Evolutionary conservation across 2,329 filamentous ascomycete genomes (phyloP).

Genomic region (Dryadomyces sulphureus): DNA sequence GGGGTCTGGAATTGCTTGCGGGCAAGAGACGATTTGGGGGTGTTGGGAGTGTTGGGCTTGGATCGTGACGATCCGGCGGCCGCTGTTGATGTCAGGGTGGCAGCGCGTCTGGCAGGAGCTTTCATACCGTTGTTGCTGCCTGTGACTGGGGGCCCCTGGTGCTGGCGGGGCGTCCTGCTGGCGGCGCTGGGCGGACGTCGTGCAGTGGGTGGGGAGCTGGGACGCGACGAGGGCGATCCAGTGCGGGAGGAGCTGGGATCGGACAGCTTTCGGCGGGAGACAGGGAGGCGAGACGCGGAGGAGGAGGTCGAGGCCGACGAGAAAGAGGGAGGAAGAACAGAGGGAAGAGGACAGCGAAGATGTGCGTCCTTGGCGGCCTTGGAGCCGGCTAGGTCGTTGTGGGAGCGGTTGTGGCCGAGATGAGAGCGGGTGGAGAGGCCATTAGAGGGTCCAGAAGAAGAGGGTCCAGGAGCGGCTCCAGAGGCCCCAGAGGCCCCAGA

Average conservation of each 20-base stretch:
- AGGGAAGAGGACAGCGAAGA: neutral
- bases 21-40: neutral
- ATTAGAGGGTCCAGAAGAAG: neutral
- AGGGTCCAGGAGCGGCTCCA: neutral
- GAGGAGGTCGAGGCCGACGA: constrained; percentile 12
- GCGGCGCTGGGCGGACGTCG: constrained; percentile 17
- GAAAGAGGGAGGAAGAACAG: neutral
- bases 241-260: constrained; percentile 23
- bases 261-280: constrained; percentile 23
- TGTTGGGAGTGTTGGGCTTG: constrained; percentile 22
- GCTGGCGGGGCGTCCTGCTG: constrained; percentile 21
- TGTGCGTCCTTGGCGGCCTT: constrained; percentile 1
- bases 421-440: constrained; percentile 1
- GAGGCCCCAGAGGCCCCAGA: too few relatives aligned
- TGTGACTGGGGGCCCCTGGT: constrained; percentile 16
- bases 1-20: constrained; percentile 19
- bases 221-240: constrained; percentile 37
- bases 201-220: constrained; percentile 38
- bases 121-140: constrained; percentile 20
- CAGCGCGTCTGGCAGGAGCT: constrained; percentile 21
- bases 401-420: constrained; percentile 30
- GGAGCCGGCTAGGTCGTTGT: constrained; percentile 40
- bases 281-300: constrained; percentile 21
- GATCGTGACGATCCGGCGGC: constrained; percentile 13
- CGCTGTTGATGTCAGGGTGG: constrained; percentile 12